Evolutionary conservation across 345 rosid species (phyloP).

Genomic region (Arabidopsis thaliana): DNA sequence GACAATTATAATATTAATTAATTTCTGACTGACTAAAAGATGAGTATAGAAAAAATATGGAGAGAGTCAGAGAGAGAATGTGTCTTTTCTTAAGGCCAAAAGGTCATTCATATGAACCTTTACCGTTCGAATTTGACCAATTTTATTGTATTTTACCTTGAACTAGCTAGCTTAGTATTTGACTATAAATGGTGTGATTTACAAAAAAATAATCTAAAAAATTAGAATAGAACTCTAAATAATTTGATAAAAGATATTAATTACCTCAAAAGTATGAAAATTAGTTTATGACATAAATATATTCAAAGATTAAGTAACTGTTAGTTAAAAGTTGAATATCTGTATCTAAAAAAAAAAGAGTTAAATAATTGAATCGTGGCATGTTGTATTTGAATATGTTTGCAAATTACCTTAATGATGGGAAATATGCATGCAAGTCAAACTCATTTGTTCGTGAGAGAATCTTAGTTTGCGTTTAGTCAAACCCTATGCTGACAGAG

Average conservation of each 20-base stretch:
- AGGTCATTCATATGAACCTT: conserved; percentile 34
- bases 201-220: too few relatives aligned
- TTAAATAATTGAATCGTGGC: conserved; percentile 10
- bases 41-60: conserved; percentile 5
- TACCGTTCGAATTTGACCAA: conserved; percentile 7
- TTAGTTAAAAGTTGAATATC: neutral
- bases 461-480: conserved; percentile 29
- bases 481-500: conserved; percentile 26
- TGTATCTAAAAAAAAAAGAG: neutral
- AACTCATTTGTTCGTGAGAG: neutral
- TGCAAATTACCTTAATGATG: neutral
- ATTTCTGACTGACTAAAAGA: conserved; percentile 15
- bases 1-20: conserved; percentile 11
- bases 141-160: neutral
- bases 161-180: neutral
- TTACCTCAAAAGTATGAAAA: neutral
- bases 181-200: conserved; percentile 2
- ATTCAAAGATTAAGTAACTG: neutral
- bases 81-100: conserved; percentile 35
- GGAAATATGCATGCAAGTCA: conserved; percentile 15
- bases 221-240: neutral
- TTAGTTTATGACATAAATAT: neutral
- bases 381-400: neutral
- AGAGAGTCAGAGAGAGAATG: conserved; percentile 13
- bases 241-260: neutral